Conservation (phyloP, 2,329 filamentous ascomycete genomes). For the Colletotrichum phormii region DNA sequence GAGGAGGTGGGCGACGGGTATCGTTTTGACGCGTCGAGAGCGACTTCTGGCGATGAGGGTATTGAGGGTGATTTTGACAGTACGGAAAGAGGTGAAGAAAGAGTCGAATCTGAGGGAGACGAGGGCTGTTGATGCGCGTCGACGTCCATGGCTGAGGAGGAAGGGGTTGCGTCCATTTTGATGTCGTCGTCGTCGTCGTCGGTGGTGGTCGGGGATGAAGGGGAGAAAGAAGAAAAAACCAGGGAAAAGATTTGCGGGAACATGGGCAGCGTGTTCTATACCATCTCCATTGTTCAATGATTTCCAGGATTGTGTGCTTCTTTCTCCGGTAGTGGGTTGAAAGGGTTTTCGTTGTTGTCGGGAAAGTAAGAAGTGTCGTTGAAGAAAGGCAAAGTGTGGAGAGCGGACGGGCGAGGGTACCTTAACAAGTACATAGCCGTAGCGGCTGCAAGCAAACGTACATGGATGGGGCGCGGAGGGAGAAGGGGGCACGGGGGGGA, state of each 20-base stretch:
- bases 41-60: constrained; percentile 55
- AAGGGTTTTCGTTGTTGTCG: constrained; percentile 34
- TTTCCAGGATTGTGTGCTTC: constrained; percentile 4
- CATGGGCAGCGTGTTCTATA: constrained; percentile 33
- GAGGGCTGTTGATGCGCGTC: constrained; percentile 22
- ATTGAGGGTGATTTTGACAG: constrained; percentile 65
- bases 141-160: constrained; percentile 32
- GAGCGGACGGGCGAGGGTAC: constrained; percentile 35
- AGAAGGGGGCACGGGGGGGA: constrained; percentile 8
- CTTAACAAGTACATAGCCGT: constrained; percentile 34
- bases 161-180: constrained; percentile 28
- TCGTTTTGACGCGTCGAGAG: constrained; percentile 53
- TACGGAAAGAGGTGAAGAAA: constrained; percentile 66
- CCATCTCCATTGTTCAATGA: constrained; percentile 31
- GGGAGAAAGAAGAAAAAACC: constrained; percentile 9
- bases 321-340: constrained; percentile 24
- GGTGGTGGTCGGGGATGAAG: constrained; percentile 18
- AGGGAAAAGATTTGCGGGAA: constrained; percentile 15
- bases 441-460: constrained; percentile 26
- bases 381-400: constrained; percentile 38
- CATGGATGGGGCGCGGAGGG: constrained; percentile 25
- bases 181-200: not conserved
- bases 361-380: constrained; percentile 34
- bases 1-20: constrained; percentile 63
- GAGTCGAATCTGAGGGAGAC: constrained; percentile 50